Base-by-base conservation (phyloP, 1,284 basidiomycete genomes). In the Binderoboletus segoi region DNA sequence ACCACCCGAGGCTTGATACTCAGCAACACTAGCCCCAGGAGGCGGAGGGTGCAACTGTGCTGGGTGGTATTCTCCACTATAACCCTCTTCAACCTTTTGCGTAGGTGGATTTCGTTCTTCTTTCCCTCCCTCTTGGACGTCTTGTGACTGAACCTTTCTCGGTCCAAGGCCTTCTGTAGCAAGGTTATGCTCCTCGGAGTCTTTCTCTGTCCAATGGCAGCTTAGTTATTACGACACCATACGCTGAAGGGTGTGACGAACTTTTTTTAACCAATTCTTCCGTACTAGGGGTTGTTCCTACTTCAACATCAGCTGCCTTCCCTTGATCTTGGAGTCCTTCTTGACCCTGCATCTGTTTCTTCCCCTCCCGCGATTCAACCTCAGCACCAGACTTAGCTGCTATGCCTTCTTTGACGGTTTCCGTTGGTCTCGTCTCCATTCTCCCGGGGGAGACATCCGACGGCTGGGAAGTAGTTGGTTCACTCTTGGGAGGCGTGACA, bases 1-100 rank as follows among this genome's bases (percentile, higher is more conserved):
- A 18, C 20, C 24, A 8, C 10, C 1, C 4, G 56, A 41, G 35
- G 40, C 6, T 54, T 55, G 45, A 40, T 48, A 50, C 41, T 70
- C 67, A 3, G 53, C 57, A 18, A 16, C 62, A n/a, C 67, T 59
- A 8, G 60, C 32, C 8, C 62, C 69, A 1, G 48, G 53, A 2
- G 61, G 67, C 7, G 61, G 69, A 32, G 70, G 69, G 28, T 71
- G 69, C 41, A 71, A 33, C 30, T 60, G 49, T 8, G 67, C 69
- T 26, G 67, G 67, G 41, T 73, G 70, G 43, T 73, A 69, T 6
- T 57, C 63, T 4, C 43, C 66, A 15, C 62, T 51, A 18, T 65
- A 56, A 10, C 53, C 58, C 24, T 20, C 53, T 32, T 42, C 33
- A 13, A 12, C 28, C 32, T 49, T 51, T 16, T 30, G 30, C 2